Percentiles rank a stretch among this genome's conserved stretches.
phyloP scores from a whole-genome alignment of 169 alveolate genomes.

The Plasmodium sp. region DNA sequence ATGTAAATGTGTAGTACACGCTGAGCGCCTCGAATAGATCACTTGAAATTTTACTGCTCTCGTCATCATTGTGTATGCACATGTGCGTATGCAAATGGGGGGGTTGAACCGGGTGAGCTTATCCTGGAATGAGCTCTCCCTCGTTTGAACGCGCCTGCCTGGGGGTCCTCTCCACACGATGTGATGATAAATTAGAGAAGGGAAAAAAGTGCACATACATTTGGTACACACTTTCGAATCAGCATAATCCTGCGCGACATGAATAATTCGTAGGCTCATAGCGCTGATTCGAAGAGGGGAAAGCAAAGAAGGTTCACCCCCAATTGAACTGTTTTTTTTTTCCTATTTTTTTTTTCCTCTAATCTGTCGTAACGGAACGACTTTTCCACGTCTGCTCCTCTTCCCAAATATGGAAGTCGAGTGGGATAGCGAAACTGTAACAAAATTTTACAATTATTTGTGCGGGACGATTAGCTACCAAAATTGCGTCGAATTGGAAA shows the following conservation, averaged over 20 bases:
- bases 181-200: neutral
- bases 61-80: neutral
- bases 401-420: slow-evolving; percentile 37
- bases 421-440: slow-evolving; percentile 38
- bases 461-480: slow-evolving; percentile 29
- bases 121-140: neutral
- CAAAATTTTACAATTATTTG: slow-evolving; percentile 62
- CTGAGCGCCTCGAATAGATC: neutral
- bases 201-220: neutral
- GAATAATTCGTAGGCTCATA: neutral
- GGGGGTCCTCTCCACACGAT: neutral
- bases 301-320: neutral
- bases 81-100: neutral
- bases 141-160: neutral
- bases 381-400: slow-evolving; percentile 5
- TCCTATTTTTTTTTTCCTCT: neutral
- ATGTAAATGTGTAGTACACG: neutral
- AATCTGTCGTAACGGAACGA: neutral
- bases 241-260: neutral
- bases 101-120: neutral
- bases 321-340: neutral
- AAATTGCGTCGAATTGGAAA: slow-evolving; percentile 53
- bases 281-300: neutral
- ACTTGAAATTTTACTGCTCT: neutral
- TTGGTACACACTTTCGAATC: neutral